phyloP scores from a whole-genome alignment of 2,329 filamentous ascomycete genomes.

The Fusarium phyllophilum region DNA sequence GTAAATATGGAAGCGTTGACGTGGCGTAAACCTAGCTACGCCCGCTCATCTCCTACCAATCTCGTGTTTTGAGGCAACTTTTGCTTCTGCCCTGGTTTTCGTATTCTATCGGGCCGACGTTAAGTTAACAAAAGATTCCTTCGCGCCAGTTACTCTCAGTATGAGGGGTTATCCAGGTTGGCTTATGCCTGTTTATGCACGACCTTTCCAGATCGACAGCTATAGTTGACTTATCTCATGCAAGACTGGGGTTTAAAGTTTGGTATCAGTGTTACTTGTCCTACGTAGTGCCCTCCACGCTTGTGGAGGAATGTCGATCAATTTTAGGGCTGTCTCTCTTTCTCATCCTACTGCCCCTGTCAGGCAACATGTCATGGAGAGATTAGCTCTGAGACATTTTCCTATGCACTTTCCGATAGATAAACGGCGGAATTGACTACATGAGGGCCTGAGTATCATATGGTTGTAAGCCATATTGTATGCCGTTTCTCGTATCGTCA shows the following conservation, averaged over 20 bases:
- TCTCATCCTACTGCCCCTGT: neutral
- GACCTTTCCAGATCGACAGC: neutral
- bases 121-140: neutral
- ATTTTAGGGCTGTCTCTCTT: neutral
- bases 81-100: accelerated
- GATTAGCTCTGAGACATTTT: neutral
- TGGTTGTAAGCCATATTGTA: neutral
- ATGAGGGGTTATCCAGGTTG: neutral
- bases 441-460: too few species aligned
- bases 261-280: neutral
- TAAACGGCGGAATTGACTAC: neutral
- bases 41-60: neutral
- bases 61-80: neutral
- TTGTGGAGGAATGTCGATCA: neutral
- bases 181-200: too few species aligned
- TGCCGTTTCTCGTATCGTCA: neutral
- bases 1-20: neutral
- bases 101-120: too few species aligned
- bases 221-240: neutral
- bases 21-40: neutral
- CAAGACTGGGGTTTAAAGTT: neutral
- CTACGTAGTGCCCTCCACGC: neutral
- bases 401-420: accelerated
- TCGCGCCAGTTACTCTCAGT: neutral
- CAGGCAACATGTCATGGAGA: neutral